A percentile compares a stretch with the other conserved stretches of the same genome.
Conservation (phyloP, 2,329 filamentous ascomycete genomes). For the Trematosphaeria pertusa region DNA sequence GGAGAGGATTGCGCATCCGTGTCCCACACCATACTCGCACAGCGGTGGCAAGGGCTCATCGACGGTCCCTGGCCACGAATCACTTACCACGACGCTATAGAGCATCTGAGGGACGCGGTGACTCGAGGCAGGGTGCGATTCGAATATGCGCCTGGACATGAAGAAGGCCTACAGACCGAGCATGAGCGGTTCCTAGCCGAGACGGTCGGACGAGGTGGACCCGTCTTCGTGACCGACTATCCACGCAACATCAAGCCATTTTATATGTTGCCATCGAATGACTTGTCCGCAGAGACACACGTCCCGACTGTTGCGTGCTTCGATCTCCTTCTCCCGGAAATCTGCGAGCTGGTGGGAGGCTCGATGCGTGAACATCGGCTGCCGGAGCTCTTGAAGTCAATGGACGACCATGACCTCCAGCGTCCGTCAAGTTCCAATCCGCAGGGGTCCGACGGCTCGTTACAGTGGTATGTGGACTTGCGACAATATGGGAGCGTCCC, state of each 20-base stretch:
- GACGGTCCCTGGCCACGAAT: constrained; percentile 83
- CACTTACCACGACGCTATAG: constrained; percentile 80
- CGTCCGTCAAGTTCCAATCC: constrained; percentile 30
- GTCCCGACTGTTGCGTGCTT: constrained; percentile 80
- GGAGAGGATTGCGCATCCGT: constrained; percentile 44
- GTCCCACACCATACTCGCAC: constrained; percentile 61
- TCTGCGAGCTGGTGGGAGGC: constrained; percentile 87
- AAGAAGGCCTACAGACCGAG: constrained; percentile 80
- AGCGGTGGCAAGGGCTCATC: constrained; percentile 75
- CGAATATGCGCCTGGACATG: constrained; percentile 72
- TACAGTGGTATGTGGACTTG: constrained; percentile 89
- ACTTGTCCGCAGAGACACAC: constrained; percentile 16
- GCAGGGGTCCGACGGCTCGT: constrained; percentile 35
- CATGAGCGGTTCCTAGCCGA: constrained; percentile 89
- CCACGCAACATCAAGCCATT: constrained; percentile 91
- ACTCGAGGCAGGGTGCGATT: constrained; percentile 63
- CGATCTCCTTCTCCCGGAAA: constrained; percentile 83
- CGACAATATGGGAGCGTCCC: constrained; percentile 90
- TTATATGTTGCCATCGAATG: constrained; percentile 71
- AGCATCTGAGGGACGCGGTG: constrained; percentile 67
- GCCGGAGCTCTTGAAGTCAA: constrained; percentile 69
- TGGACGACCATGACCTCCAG: constrained; percentile 71
- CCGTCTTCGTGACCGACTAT: constrained; percentile 93
- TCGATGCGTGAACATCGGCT: constrained; percentile 87
- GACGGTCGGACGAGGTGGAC: constrained; percentile 66